phyloP scores from a whole-genome alignment of 139 green algal genomes.

The Auxenochlorella pyrenoidosa region DNA sequence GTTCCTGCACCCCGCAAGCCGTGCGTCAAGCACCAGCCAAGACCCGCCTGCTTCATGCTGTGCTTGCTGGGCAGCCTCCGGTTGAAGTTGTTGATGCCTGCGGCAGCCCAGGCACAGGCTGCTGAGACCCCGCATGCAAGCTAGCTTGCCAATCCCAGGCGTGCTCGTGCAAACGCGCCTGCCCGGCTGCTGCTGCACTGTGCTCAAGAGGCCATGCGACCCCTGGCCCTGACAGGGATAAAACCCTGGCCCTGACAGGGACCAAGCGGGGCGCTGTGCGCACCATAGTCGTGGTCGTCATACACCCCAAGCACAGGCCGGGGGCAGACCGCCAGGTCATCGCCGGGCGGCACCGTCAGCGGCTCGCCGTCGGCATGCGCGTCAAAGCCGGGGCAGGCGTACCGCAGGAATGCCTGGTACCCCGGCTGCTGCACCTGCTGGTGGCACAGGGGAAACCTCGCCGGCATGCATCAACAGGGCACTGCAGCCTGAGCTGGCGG shows the following conservation, averaged over 20 bases:
- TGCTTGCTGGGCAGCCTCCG: slow-evolving; percentile 61
- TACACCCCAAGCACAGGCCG: slow-evolving; percentile 70
- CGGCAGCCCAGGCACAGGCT: too few relatives aligned
- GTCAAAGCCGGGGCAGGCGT: slow-evolving; percentile 19
- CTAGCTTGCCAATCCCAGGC: neutral
- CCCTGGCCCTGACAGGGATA: too few relatives aligned
- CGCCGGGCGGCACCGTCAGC: slow-evolving; percentile 48
- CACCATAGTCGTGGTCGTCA: slow-evolving; percentile 71
- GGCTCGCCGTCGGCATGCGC: too few relatives aligned
- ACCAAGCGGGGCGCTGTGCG: too few relatives aligned
- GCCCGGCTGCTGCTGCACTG: too few relatives aligned
- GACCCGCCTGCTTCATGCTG: slow-evolving; percentile 51
- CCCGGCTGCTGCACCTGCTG: slow-evolving; percentile 37
- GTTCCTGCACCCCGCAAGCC: neutral
- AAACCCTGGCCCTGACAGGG: too few relatives aligned
- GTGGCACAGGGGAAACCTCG: too few relatives aligned
- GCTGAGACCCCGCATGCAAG: neutral
- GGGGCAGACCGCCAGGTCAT: slow-evolving; percentile 56
- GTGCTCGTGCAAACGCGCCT: neutral
- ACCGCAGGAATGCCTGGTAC: slow-evolving; percentile 42
- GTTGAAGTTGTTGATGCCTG: slow-evolving; percentile 71
- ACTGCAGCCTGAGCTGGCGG: neutral
- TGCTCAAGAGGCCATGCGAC: too few relatives aligned
- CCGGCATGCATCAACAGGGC: neutral
- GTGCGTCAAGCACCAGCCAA: neutral